Conservation (phyloP, 139 green algal species). For the Closterium sp. region DNA sequence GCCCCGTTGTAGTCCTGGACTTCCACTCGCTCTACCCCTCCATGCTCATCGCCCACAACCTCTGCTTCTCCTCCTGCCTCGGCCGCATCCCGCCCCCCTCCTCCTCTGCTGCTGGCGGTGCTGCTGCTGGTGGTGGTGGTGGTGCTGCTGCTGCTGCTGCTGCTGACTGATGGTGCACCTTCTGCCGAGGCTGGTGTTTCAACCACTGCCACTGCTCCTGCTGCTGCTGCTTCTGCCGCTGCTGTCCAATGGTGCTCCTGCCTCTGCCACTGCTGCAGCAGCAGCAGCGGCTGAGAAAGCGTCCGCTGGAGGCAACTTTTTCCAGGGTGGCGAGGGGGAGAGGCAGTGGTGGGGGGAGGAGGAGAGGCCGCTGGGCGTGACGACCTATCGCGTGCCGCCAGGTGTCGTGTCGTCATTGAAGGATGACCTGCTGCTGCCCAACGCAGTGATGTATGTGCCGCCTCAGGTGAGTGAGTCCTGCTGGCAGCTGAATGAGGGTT, state of each 20-base stretch:
- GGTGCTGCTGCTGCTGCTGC: neutral
- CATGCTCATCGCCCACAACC: slow-evolving; percentile 97
- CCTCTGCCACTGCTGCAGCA: neutral
- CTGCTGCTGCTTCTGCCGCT: neutral
- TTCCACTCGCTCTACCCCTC: slow-evolving; percentile 97
- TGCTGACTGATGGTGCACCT: neutral
- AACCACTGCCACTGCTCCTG: neutral
- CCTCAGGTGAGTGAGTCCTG: slow-evolving; percentile 32
- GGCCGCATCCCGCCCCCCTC: slow-evolving; percentile 56
- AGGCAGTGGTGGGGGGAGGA: neutral
- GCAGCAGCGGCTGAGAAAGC: neutral
- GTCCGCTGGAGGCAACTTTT: neutral
- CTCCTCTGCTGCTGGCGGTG: neutral
- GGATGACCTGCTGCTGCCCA: slow-evolving; percentile 68
- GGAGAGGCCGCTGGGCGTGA: neutral
- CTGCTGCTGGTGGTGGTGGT: neutral
- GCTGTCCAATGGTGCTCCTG: neutral
- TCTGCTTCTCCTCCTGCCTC: slow-evolving; percentile 92
- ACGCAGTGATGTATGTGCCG: slow-evolving; percentile 80
- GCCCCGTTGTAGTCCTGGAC: slow-evolving; percentile 88
- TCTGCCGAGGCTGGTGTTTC: neutral
- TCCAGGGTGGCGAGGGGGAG: neutral
- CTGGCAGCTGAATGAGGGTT: too few relatives aligned
- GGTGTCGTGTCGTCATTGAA: slow-evolving; percentile 33
- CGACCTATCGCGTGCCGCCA: slow-evolving; percentile 12